Evolutionary conservation across 495 filamentous ascomycete genomes (phyloP).

Genomic region (Penicillium maclennaniae): DNA sequence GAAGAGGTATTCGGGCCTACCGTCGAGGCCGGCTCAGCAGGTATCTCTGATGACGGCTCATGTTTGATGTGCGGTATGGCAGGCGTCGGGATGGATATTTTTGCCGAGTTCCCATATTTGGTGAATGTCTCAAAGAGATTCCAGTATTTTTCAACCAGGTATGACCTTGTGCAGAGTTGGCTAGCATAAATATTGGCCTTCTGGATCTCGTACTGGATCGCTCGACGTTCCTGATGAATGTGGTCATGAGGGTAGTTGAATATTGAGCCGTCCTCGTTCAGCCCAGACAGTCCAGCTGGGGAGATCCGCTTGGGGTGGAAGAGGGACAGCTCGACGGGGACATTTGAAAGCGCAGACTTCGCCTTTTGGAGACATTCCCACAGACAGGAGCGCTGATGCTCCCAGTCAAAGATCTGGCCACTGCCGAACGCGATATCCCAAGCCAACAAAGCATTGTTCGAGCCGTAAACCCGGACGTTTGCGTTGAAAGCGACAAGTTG

Average conservation of each 20-base stretch:
- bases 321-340: conserved; percentile 60
- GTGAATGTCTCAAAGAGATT: conserved; percentile 55
- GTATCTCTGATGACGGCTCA: conserved; percentile 10
- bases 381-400: conserved; percentile 61
- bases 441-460: conserved; percentile 63
- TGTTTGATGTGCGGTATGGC: conserved; percentile 16
- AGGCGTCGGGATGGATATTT: conserved; percentile 15
- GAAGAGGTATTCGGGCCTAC: conserved; percentile 1
- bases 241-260: conserved; percentile 26
- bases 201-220: conserved; percentile 76
- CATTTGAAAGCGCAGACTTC: conserved; percentile 55
- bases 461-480: conserved; percentile 66
- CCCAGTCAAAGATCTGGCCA: conserved; percentile 66
- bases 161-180: conserved; percentile 70
- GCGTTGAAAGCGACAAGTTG: conserved; percentile 71
- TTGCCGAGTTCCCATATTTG: conserved; percentile 24
- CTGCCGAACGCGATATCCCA: conserved; percentile 73
- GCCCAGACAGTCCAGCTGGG: conserved; percentile 7
- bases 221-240: conserved; percentile 30
- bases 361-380: conserved; percentile 57
- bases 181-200: conserved; percentile 78
- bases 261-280: conserved; percentile 19
- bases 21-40: neutral
- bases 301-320: conserved; percentile 20
- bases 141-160: conserved; percentile 79